Evolutionary conservation across 768 basidiomycete genomes (phyloP).

Genomic region (Fomitopsis pulvina): DNA sequence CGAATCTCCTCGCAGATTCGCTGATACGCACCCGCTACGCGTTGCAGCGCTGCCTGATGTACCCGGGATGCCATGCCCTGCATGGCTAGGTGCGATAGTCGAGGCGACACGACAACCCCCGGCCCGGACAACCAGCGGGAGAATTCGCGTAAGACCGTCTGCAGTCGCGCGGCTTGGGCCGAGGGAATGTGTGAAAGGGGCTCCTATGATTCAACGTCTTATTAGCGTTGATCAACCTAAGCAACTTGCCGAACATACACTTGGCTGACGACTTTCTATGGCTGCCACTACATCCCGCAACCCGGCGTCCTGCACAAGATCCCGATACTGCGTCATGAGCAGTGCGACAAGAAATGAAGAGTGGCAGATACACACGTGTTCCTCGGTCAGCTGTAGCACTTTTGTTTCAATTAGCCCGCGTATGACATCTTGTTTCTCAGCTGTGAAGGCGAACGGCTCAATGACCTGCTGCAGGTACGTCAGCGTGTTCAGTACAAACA

Average conservation of each 20-base stretch:
- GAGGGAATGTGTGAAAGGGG: slow-evolving; percentile 73
- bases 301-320: slow-evolving; percentile 49
- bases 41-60: slow-evolving; percentile 67
- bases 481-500: slow-evolving; percentile 85
- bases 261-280: slow-evolving; percentile 31
- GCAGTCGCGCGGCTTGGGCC: slow-evolving; percentile 57
- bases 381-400: slow-evolving; percentile 60
- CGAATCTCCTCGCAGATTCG: slow-evolving; percentile 71
- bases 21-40: slow-evolving; percentile 65
- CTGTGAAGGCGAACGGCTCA: slow-evolving; percentile 63
- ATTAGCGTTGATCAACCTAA: background rate
- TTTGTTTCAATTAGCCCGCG: slow-evolving; percentile 54
- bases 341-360: background rate
- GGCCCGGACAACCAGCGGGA: slow-evolving; percentile 79
- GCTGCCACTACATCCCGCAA: slow-evolving; percentile 40
- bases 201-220: slow-evolving; percentile 32
- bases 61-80: slow-evolving; percentile 60
- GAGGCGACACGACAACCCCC: slow-evolving; percentile 75
- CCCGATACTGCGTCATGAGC: slow-evolving; percentile 31
- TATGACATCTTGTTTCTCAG: slow-evolving; percentile 49
- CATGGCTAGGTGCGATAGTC: slow-evolving; percentile 67
- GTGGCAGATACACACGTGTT: slow-evolving; percentile 59
- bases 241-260: slow-evolving; percentile 26
- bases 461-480: slow-evolving; percentile 70
- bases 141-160: slow-evolving; percentile 60